Percentiles rank a stretch among this genome's conserved stretches.
Evolutionary conservation across 768 basidiomycete genomes (phyloP).

Genomic region (Boletus subparvulus): DNA sequence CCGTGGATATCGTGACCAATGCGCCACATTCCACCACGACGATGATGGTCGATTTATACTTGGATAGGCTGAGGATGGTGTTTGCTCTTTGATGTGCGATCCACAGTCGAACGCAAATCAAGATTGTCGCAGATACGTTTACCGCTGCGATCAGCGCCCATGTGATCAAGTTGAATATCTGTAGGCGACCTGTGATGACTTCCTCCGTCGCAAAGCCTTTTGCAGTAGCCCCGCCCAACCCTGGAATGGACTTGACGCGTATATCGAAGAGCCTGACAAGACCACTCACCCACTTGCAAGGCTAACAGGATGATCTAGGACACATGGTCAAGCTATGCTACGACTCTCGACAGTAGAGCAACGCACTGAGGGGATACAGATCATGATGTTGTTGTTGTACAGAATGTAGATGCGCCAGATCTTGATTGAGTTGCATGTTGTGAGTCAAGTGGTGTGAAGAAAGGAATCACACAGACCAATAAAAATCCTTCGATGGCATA

Average conservation of each 20-base stretch:
- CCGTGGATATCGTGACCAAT: conserved; percentile 15
- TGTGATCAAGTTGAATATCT: conserved; percentile 7
- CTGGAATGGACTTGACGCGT: not conserved
- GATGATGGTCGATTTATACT: conserved; percentile 18
- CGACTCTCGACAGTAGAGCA: not conserved
- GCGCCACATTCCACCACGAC: conserved; percentile 25
- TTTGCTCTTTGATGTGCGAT: not conserved
- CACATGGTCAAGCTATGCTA: not conserved
- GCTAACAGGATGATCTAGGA: conserved; percentile 13
- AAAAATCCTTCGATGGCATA: conserved; percentile 16
- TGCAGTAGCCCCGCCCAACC: conserved; percentile 6
- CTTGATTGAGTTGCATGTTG: not conserved
- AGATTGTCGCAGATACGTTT: conserved; percentile 15
- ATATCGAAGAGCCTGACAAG: not conserved
- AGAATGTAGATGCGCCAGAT: conserved; percentile 27
- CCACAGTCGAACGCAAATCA: conserved; percentile 22
- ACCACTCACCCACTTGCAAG: conserved; percentile 17
- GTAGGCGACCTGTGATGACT: not conserved
- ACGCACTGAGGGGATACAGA: conserved; percentile 23
- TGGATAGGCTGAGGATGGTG: not conserved
- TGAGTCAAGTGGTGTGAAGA: not conserved
- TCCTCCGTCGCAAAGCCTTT: conserved; percentile 6
- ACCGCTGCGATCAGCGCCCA: conserved; percentile 19
- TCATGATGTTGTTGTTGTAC: conserved; percentile 9
- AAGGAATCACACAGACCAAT: conserved; percentile 11